Percentiles rank a stretch among this genome's conserved stretches.
These are phyloP conservation scores for Solanum sejunctum DNA, from an alignment of 257 asterid species.

Conservation along the genomic window DNA sequence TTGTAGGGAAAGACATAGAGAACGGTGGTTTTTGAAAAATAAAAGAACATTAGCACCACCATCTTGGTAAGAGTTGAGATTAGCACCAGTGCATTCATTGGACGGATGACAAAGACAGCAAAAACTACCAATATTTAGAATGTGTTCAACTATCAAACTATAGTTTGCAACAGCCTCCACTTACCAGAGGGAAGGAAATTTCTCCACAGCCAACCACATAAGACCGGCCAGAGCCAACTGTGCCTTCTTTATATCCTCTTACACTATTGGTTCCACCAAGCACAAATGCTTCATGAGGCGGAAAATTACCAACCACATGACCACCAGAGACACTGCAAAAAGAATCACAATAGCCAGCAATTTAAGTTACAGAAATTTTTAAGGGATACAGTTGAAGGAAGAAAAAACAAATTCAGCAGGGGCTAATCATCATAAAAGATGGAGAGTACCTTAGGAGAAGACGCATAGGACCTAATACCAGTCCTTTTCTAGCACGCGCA, in stretches of 20 bases:
- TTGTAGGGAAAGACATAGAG: background rate
- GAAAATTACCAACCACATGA: conserved; percentile 77
- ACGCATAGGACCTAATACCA: conserved; percentile 60
- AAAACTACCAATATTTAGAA: background rate
- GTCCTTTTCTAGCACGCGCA: conserved; percentile 86
- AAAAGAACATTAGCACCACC: background rate
- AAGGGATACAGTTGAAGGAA: background rate
- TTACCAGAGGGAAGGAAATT: conserved; percentile 81
- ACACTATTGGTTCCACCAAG: conserved; percentile 97
- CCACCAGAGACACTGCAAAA: conserved; percentile 74
- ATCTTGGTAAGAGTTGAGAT: background rate
- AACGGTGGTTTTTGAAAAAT: background rate
- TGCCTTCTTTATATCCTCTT: conserved; percentile 94
- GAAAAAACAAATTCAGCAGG: background rate
- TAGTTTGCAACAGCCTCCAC: conserved; percentile 9
- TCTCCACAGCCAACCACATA: conserved; percentile 83
- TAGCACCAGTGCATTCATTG: background rate
- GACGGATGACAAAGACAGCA: background rate
- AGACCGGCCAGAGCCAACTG: conserved; percentile 90
- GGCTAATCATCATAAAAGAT: background rate
- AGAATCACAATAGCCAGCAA: background rate
- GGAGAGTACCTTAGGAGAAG: conserved; percentile 51
- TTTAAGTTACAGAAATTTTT: background rate
- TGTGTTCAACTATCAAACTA: background rate
- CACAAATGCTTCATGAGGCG: conserved; percentile 96